Conservation (phyloP, 768 basidiomycete species). For the Bullera alba region DNA sequence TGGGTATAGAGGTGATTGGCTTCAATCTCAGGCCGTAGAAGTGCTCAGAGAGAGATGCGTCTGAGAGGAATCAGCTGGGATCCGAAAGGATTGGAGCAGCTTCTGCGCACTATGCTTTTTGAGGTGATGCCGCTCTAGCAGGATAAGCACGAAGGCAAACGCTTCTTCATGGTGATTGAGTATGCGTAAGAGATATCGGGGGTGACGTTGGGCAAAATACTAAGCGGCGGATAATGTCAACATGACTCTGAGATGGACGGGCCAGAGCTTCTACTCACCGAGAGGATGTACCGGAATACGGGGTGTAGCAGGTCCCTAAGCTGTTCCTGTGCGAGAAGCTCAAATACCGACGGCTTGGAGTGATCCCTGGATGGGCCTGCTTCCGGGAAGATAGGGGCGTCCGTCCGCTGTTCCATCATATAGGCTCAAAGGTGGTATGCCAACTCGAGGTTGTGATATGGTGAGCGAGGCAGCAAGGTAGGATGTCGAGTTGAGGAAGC, state of each 20-base stretch:
- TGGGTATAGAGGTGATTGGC: constrained; percentile 3
- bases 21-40: constrained; percentile 68
- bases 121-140: constrained; percentile 87
- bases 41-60: constrained; percentile 88
- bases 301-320: constrained; percentile 86
- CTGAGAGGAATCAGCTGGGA: no score
- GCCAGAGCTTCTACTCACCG: constrained; percentile 54
- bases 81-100: background rate
- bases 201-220: constrained; percentile 92
- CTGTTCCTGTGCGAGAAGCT: constrained; percentile 88
- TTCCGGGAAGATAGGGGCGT: constrained; percentile 7
- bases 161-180: constrained; percentile 96
- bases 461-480: no score
- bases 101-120: constrained; percentile 63
- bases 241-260: background rate
- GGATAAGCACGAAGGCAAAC: constrained; percentile 78
- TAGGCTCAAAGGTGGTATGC: no score
- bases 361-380: constrained; percentile 6
- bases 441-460: no score
- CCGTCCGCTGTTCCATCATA: no score
- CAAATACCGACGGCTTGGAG: constrained; percentile 60
- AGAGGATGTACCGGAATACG: constrained; percentile 85
- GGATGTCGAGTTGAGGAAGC: no score
- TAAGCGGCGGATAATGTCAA: constrained; percentile 39
- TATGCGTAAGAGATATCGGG: constrained; percentile 79